Base-by-base conservation (phyloP, 352 stramenopile genomes). In the Globisporangium rhizosaccharum region DNA sequence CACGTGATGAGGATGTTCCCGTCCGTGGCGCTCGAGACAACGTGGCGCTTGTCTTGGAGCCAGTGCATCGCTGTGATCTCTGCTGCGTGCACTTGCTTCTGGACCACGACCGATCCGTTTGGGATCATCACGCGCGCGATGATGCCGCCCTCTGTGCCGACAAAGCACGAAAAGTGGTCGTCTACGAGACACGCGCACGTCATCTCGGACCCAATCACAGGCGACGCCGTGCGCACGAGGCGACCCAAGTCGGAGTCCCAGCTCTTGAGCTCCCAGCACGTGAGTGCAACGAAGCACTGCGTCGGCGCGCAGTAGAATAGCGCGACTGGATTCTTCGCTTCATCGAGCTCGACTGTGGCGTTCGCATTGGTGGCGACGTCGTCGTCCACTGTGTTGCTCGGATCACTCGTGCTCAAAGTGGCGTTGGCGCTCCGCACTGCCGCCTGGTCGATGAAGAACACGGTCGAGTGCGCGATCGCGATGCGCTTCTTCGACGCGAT, bases 371-470 rank as follows among this genome's bases (percentile, higher is more conserved):
- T 25, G 6, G 2, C 47, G 2, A 37, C 5, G 2, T 36, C 20
- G 5, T 2, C 20, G 10, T 26, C 47, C 8, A 20, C 25, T 6
- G 28, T 26, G 28, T 14, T 18, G 9, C 25, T 28, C 6, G 26
- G 41, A 15, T 42, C 8, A 17, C 6, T 51, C 26, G 26, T 20
- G 41, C 33, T 33, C 28, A 6, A 7, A 3, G 7, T n/a, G 46
- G n/a, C 10, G 20, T 28, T 39, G 33, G 6, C 18, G 14, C 18
- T 36, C 17, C n/a, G 6, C 51, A 44, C 64, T n/a, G 25, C 28
- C 12, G 36, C n/a, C 18, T 72, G 56, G 18, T 85, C 77, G 20
- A 87, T 53, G 55, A 89, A 89, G 47, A 76, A 82, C 30, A 89
- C 57, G 0, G 48, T 70, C 0, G 79, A 87, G 41, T 85, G 73